Base-by-base conservation (phyloP, 805 yeast genomes). In the Cyberlindnera veronae region DNA sequence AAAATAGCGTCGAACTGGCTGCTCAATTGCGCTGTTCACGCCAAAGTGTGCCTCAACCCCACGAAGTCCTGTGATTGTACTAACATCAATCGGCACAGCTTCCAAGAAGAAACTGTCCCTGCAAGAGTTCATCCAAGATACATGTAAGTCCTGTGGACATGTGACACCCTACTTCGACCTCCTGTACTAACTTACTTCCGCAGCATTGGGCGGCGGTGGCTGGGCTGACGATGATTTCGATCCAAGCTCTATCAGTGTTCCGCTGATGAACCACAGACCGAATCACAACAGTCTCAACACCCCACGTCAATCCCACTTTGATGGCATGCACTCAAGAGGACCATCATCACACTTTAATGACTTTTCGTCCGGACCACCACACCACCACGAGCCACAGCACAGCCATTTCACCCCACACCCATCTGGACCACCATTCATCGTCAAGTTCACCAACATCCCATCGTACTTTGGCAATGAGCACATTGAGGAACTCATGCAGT, bases 171-270 rank as follows among this genome's bases (percentile, higher is more conserved):
- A 3, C 3, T 14, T 17, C 30, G n/a, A 27, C 24, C 34, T 2
- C 21, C 23, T 6, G 12, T 31, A 39, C 36, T 36, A 38, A 39
- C 41, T 30, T 12, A 14, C 6, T 15, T 12, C 10, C 23, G n/a
- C 26, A 40, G 49, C 58, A 12, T 30, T 50, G 9, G 54, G 52
- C 4, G 79, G 77, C 13, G 72, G 74, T 20, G 74, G 79, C 7
- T 80, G 87, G 87, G 85, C 84, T 14, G 86, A 80, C 50, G 85
- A 76, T 55, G 84, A 79, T 53, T 76, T 80, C 41, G 87, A 80
- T 54, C 64, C 79, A 61, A 71, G 72, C 30, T 72, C 82, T 27
- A 77, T 79, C 50, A 75, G 76, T 29, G 74, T 76, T 10, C 72
- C 76, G 20, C 57, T 64, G 16, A 38, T 41, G 46, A 44, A 41